Evolutionary conservation across 1,284 basidiomycete genomes (phyloP), one percentile per base, ranked within the genome.

Genomic region (Malassezia furfur): DNA sequence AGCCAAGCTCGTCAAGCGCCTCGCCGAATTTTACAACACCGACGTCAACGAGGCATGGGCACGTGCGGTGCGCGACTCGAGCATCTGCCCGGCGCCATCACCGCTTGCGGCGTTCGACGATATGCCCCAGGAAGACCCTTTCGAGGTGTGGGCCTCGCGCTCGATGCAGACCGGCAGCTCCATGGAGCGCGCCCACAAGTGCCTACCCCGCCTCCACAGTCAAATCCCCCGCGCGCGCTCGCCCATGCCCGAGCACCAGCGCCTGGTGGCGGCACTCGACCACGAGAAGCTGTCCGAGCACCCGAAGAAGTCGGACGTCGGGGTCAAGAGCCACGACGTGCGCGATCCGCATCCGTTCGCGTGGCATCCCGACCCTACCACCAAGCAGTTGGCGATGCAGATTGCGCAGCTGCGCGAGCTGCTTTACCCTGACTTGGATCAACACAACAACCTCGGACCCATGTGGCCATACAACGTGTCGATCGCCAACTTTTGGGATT

Each of bases 391-490:
- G 34, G 89, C 91, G 8, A 79, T 79, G 50, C 85, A 88, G 50
- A 85, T 88, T 58, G 81, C 84, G 15, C 85, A 87, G 52, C 79
- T 91, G 49, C 81, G 87, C 63, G 81, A 81, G 22, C 88, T 91
- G 67, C 79, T 96, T 15, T 82, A 82, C 54, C 78, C 81, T 25
- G 15, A 11, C n/a, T 28, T 47, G 2, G 17, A 30, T 12, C 32
- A 30, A 22, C 17, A 22, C 38, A 10, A 10, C 10, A 40, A 25
- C 11, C 14, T 50, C 2, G 40, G 54, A 3, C 49, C 80, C 39
- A 81, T 81, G 25, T 98, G 88, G 84, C 93, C 93, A 0, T 78
- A 84, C 47, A 96, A 93, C 72, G 81, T 96, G 62, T 85, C 84
- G 0, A 82, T 84, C 67, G 82, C 80, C 69, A 87, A 91, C 76